Conservation (phyloP, 2,329 filamentous ascomycete species). For the Cladophialophora bantiana region DNA sequence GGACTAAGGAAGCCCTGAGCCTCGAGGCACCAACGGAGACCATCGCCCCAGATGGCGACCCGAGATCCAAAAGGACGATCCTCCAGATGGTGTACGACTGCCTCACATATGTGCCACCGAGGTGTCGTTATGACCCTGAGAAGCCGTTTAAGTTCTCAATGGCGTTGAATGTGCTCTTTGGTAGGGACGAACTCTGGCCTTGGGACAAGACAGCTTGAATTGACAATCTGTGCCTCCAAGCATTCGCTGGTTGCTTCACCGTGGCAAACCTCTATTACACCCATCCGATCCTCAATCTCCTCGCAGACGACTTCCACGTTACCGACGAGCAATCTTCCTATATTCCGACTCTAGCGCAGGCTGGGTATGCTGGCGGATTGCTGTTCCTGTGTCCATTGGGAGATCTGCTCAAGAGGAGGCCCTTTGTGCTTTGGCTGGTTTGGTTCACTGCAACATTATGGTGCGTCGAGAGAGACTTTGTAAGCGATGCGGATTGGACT, state of each 20-base stretch:
- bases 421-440: constrained; percentile 70
- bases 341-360: constrained; percentile 79
- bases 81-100: constrained; percentile 25
- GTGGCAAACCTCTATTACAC: constrained; percentile 85
- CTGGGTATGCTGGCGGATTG: constrained; percentile 77
- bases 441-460: constrained; percentile 71
- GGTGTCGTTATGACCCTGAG: constrained; percentile 43
- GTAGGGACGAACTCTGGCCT: constrained; percentile 38
- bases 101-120: constrained; percentile 40
- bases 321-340: constrained; percentile 70
- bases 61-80: constrained; percentile 12
- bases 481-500: neutral
- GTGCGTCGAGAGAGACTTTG: constrained; percentile 50
- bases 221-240: constrained; percentile 42
- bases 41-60: constrained; percentile 10
- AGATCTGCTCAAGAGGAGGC: constrained; percentile 70
- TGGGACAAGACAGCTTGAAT: neutral
- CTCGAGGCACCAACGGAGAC: constrained; percentile 4
- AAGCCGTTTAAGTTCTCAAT: constrained; percentile 42
- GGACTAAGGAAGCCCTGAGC: constrained; percentile 4
- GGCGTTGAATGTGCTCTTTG: constrained; percentile 43
- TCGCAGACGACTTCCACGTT: constrained; percentile 74
- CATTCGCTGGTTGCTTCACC: constrained; percentile 63
- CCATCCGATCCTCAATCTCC: constrained; percentile 77
- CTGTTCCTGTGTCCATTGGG: constrained; percentile 78